Evolutionary conservation across 108 stramenopile genomes (phyloP).

Genomic region (Skeletonema grethae): DNA sequence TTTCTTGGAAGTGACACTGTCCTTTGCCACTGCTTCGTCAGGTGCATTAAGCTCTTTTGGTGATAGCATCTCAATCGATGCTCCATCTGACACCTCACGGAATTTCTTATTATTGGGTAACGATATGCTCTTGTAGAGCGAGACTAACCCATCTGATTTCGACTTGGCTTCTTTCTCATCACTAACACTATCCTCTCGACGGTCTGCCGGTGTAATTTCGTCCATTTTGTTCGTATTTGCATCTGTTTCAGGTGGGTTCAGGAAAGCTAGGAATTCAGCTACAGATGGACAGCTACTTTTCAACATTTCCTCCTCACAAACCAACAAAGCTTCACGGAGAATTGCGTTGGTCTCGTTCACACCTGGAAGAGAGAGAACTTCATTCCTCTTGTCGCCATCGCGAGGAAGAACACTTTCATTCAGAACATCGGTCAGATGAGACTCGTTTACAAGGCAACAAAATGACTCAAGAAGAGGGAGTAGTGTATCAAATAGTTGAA

Average conservation of each 20-base stretch:
- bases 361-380: conserved; percentile 21
- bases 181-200: not conserved
- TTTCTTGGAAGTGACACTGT: not conserved
- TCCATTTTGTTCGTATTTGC: not conserved
- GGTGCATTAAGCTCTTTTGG: not conserved
- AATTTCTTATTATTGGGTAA: not conserved
- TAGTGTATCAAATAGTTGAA: not conserved
- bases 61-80: conserved; percentile 9
- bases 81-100: not conserved
- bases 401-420: not conserved
- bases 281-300: conserved; percentile 20
- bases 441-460: conserved; percentile 22
- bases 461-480: conserved; percentile 20
- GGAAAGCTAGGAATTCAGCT: conserved; percentile 24
- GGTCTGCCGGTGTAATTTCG: not conserved
- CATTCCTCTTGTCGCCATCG: not conserved
- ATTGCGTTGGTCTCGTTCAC: conserved; percentile 11
- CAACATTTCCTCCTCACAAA: conserved; percentile 12
- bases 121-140: not conserved
- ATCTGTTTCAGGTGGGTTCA: not conserved
- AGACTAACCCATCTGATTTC: not conserved
- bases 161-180: not conserved
- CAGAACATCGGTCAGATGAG: conserved; percentile 9
- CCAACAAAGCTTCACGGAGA: conserved; percentile 1
- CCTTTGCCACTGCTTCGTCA: not conserved